These are phyloP conservation scores for Oryza meridionalis DNA, from an alignment of 176 grass and related monocot species.

Conservation along the genomic window DNA sequence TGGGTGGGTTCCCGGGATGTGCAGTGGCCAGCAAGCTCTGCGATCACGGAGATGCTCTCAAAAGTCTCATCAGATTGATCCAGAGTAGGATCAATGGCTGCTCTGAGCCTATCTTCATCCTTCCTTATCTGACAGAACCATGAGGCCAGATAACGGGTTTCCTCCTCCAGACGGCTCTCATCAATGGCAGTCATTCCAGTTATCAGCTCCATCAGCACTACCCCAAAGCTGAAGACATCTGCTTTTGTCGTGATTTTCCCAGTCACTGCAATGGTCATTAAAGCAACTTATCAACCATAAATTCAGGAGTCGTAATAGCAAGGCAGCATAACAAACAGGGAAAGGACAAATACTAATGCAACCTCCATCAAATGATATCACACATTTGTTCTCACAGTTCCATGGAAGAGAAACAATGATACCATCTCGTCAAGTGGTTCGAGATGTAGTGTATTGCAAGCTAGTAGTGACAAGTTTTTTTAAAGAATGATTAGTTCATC, in stretches of 20 bases:
- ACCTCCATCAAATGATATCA: constrained; percentile 2
- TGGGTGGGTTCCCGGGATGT: constrained; percentile 72
- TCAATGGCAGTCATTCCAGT: constrained; percentile 85
- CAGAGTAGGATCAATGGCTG: constrained; percentile 71
- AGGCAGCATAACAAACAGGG: background rate
- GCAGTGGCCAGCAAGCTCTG: constrained; percentile 89
- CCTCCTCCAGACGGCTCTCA: constrained; percentile 69
- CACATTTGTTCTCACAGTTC: background rate
- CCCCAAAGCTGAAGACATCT: constrained; percentile 94
- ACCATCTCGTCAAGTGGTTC: background rate
- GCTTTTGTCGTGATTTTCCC: constrained; percentile 95
- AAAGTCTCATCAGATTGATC: constrained; percentile 67
- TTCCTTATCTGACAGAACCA: constrained; percentile 81
- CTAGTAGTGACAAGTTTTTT: background rate
- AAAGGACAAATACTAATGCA: background rate
- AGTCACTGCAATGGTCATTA: constrained; percentile 62
- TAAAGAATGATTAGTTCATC: background rate
- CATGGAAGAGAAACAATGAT: background rate
- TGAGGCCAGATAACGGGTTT: constrained; percentile 75
- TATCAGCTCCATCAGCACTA: constrained; percentile 95
- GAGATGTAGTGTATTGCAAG: background rate
- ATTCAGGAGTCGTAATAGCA: constrained; percentile 24
- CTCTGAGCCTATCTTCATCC: constrained; percentile 64
- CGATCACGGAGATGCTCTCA: constrained; percentile 64
- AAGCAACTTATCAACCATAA: constrained; percentile 8